Percentiles rank a stretch among this genome's conserved stretches.
These are phyloP conservation scores for Physaria fendleri DNA, from an alignment of 345 rosid species.

Conservation along the genomic window DNA sequence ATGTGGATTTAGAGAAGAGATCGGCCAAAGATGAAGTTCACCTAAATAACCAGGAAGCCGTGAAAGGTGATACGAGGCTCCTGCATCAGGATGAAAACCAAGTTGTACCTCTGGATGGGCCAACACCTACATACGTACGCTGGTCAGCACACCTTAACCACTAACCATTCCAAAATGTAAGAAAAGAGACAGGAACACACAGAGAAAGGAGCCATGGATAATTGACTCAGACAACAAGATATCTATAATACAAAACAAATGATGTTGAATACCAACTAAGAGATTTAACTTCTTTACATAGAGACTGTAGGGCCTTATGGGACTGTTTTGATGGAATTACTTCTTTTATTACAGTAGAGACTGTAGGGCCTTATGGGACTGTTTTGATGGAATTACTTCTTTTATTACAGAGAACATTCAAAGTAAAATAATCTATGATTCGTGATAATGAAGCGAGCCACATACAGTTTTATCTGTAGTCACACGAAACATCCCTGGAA, in stretches of 20 bases:
- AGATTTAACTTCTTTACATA: not conserved
- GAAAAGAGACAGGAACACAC: not conserved
- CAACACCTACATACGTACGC: constrained; percentile 41
- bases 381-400: not conserved
- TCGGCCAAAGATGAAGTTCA: constrained; percentile 18
- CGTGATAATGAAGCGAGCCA: constrained; percentile 14
- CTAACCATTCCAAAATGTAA: not conserved
- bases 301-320: not conserved
- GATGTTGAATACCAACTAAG: not conserved
- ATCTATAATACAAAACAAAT: not conserved
- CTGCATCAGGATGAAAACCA: constrained; percentile 91
- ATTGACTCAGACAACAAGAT: not conserved
- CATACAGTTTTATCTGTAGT: constrained; percentile 80
- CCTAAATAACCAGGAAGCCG: constrained; percentile 83
- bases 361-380: not conserved
- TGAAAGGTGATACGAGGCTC: constrained; percentile 89
- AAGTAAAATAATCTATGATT: not conserved
- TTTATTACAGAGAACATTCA: not conserved
- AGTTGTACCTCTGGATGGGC: constrained; percentile 71
- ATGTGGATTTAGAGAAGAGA: not conserved
- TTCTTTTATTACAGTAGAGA: not conserved
- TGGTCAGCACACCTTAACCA: constrained; percentile 4
- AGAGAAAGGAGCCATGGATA: not conserved
- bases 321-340: too few species aligned
- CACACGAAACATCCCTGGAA: constrained; percentile 71